Conservation (phyloP, 139 green algal species). For the Tetradesmus lagerheimii region DNA sequence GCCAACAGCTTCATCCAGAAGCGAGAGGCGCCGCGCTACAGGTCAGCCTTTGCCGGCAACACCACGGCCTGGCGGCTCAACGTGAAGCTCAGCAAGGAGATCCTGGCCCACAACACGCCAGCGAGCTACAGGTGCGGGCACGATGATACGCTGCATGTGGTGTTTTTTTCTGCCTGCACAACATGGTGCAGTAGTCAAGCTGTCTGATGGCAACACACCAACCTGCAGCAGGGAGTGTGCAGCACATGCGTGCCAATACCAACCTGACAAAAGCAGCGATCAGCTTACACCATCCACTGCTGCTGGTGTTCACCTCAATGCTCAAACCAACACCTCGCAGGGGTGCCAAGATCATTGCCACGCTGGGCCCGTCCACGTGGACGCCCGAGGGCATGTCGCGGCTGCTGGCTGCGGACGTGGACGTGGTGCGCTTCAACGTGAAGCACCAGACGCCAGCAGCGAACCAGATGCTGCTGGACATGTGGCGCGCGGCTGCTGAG, state of each 20-base stretch:
- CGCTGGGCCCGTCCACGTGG: constrained; percentile 71
- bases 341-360: constrained; percentile 73
- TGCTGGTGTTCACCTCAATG: too few relatives aligned
- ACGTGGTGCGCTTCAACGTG: constrained; percentile 74
- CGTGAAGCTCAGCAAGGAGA: constrained; percentile 47
- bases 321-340: constrained; percentile 32
- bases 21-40: constrained; percentile 46
- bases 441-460: constrained; percentile 54
- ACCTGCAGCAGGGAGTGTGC: too few relatives aligned
- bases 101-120: constrained; percentile 43
- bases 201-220: too few relatives aligned
- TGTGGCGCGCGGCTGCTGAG: constrained; percentile 17
- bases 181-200: too few relatives aligned
- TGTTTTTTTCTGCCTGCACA: too few relatives aligned
- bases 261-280: too few relatives aligned
- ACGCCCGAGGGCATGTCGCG: constrained; percentile 57
- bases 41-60: constrained; percentile 49
- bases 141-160: too few relatives aligned
- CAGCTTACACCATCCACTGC: too few relatives aligned
- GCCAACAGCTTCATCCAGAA: constrained; percentile 39
- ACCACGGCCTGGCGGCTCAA: constrained; percentile 46
- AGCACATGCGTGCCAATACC: too few relatives aligned
- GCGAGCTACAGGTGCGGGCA: constrained; percentile 16
- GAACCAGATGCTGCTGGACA: constrained; percentile 44
- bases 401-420: constrained; percentile 70